phyloP scores from a whole-genome alignment of 1,139 yeast genomes.

The Suhomyces panamericanus region DNA sequence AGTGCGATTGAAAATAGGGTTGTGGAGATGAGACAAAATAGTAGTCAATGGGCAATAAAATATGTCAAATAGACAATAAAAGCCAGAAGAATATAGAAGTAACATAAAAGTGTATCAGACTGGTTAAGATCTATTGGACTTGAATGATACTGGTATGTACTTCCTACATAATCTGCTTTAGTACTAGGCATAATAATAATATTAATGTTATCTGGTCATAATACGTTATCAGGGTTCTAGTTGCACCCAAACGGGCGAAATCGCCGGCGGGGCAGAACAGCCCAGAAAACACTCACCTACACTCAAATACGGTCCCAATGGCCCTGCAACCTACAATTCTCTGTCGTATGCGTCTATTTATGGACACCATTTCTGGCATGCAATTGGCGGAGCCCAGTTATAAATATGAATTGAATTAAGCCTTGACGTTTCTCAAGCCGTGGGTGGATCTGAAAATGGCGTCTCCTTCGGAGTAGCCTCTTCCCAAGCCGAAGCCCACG shows the following conservation, averaged over 20 bases:
- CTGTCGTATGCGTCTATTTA: conserved; percentile 5
- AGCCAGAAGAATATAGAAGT: no score
- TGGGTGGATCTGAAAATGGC: conserved; percentile 85
- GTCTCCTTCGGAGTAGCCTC: conserved; percentile 98
- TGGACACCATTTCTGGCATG: conserved; percentile 8
- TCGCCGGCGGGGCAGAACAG: neutral
- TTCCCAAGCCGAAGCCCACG: conserved; percentile 92
- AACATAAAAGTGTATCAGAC: no score
- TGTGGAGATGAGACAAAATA: neutral
- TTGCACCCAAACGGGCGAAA: neutral
- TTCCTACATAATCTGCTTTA: no score
- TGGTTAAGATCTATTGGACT: no score
- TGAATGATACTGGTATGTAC: no score
- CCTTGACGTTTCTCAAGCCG: conserved; percentile 72
- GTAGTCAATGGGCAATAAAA: neutral
- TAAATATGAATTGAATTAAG: conserved; percentile 32
- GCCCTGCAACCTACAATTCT: no score
- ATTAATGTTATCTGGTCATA: no score
- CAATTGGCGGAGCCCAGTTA: conserved; percentile 8
- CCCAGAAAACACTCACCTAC: no score
- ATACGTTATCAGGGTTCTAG: no score
- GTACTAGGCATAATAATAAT: no score
- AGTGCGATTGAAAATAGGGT: neutral
- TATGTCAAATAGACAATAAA: no score
- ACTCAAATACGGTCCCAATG: no score